Evolutionary conservation across 2,329 filamentous ascomycete species (phyloP), one percentile per base, ranked within the genome.

Genomic region (Clonostachys sp.): DNA sequence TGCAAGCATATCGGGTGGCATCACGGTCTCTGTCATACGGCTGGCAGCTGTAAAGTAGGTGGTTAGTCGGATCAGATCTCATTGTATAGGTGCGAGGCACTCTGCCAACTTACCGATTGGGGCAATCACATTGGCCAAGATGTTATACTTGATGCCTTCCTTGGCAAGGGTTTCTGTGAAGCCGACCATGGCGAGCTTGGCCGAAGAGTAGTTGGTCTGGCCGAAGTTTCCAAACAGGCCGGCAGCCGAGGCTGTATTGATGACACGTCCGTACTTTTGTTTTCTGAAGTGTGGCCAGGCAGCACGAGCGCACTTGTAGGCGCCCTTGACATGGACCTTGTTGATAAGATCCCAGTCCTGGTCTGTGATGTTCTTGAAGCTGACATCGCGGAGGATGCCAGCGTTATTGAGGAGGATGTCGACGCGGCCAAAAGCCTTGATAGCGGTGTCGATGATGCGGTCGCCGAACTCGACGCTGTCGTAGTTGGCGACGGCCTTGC

Each of bases 281-380:
- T 97, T 97, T 63, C 92, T 83, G 81, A 99, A 97, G 71, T 97
- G 79, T 50, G 92, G 91, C 92, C 94, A 99, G 45, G 94, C 94
- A 53, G 94, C 94, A 68, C 84, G 86, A 51, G 94, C 81, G 68
- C 89, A 95, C 82, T 96, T 97, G 80, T 95, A 99, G 61, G 91
- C 86, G 58, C 94, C 94, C 64, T 84, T 87, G 60, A 96, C 84
- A 71, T 99, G 92, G 49, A 97, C 92, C 66, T 84, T 86, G 71
- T 92, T 89, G 65, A 96, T 88, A 57, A 96, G 74, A 65, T 99
- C 92, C 94, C 94, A 99, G 69, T 99, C 94, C 64, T 87, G 73
- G 67, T 99, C 94, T 68, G 87, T 94, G 82, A 97, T 95, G 74
- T 97, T 97, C 81, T 96, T 96, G 77, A 99, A 97, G 79, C 89